phyloP scores from a whole-genome alignment of 2,329 filamentous ascomycete genomes.

The Gyromitra esculenta region DNA sequence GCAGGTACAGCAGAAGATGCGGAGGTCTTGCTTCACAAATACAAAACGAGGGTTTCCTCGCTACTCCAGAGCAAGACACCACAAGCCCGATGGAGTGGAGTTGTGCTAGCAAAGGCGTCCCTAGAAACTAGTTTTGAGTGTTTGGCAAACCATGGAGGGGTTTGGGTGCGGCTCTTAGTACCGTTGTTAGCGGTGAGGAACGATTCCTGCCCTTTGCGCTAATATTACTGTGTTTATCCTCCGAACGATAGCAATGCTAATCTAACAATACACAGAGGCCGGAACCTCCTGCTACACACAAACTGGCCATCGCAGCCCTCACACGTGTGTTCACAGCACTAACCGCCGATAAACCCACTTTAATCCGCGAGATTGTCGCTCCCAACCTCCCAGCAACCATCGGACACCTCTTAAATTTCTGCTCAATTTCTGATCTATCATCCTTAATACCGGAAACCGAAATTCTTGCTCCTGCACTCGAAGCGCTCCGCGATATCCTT shows the following conservation, averaged over 20 bases:
- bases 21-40: slow-evolving; percentile 55
- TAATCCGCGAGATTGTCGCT: slow-evolving; percentile 56
- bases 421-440: slow-evolving; percentile 8
- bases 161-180: slow-evolving; percentile 57
- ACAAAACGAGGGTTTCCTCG: slow-evolving; percentile 56
- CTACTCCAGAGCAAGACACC: slow-evolving; percentile 55
- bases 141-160: slow-evolving; percentile 49
- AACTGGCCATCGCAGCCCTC: slow-evolving; percentile 53
- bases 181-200: slow-evolving; percentile 52
- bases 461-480: slow-evolving; percentile 44
- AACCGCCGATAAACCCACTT: slow-evolving; percentile 53
- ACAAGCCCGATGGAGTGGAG: slow-evolving; percentile 54
- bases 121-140: slow-evolving; percentile 55
- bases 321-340: slow-evolving; percentile 55
- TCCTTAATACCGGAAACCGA: slow-evolving; percentile 6
- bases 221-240: neutral
- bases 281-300: slow-evolving; percentile 51
- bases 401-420: slow-evolving; percentile 42
- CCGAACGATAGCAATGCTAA: slow-evolving; percentile 22
- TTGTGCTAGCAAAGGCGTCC: slow-evolving; percentile 56
- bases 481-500: slow-evolving; percentile 55
- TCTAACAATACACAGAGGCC: slow-evolving; percentile 49
- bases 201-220: neutral
- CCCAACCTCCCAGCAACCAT: slow-evolving; percentile 56
- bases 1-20: slow-evolving; percentile 47